These are phyloP conservation scores for Albatrellus ellisii DNA, from an alignment of 768 basidiomycete genomes.

Conservation along the genomic window DNA sequence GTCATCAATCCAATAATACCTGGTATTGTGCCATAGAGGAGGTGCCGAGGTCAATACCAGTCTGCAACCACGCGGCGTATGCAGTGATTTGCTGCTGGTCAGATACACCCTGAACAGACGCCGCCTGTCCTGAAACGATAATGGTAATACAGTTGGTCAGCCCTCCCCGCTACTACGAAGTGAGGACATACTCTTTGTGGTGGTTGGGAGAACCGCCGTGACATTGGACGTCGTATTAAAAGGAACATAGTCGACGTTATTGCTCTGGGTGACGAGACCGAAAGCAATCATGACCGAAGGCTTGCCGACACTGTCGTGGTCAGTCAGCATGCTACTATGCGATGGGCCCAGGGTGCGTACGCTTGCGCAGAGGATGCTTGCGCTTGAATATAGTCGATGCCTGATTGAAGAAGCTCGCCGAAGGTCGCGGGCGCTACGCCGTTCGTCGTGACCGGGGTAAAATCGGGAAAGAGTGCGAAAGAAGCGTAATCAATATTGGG, in stretches of 20 bases:
- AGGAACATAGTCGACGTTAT: conserved; percentile 18
- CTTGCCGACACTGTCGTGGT: conserved; percentile 19
- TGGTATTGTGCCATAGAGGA: conserved; percentile 9
- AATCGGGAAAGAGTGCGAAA: conserved; percentile 28
- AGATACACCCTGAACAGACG: conserved; percentile 2
- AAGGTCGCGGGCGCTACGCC: conserved; percentile 7
- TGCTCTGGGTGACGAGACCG: conserved; percentile 20
- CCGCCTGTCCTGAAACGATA: conserved; percentile 5
- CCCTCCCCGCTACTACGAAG: too few relatives aligned
- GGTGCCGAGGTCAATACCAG: conserved; percentile 1
- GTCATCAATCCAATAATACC: too few relatives aligned
- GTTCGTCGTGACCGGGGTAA: conserved; percentile 12
- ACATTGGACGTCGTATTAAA: conserved; percentile 19
- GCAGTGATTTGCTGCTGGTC: conserved; percentile 2
- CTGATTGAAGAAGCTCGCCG: conserved; percentile 17
- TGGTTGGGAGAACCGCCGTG: too few relatives aligned
- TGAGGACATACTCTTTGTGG: too few relatives aligned
- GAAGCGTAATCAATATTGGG: conserved; percentile 24
- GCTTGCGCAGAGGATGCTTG: conserved; percentile 14
- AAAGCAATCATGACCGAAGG: conserved; percentile 20
- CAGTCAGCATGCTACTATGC: neutral
- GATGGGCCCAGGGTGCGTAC: conserved; percentile 8
- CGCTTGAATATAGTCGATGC: conserved; percentile 19
- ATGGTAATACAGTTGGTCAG: too few relatives aligned
- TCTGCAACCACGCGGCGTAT: conserved; percentile 6